phyloP scores from a whole-genome alignment of 2,329 filamentous ascomycete genomes.

The Epichloe glyceriae region DNA sequence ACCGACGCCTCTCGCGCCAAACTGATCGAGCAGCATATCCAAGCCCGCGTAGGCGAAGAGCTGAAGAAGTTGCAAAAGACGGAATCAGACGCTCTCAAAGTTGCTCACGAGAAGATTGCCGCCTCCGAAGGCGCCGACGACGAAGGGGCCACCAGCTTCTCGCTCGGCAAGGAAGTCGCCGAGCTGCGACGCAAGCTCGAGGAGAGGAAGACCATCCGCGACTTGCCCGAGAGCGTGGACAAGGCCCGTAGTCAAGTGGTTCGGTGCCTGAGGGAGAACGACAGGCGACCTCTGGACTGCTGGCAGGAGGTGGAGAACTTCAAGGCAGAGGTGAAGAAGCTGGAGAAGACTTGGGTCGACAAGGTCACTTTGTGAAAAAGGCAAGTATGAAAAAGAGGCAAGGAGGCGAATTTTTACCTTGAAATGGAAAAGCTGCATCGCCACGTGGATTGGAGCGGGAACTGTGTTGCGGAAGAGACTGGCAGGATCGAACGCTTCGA shows the following conservation, averaged over 20 bases:
- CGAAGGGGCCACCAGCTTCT: slow-evolving; percentile 25
- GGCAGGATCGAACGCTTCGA: not conserved
- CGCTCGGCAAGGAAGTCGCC: slow-evolving; percentile 47
- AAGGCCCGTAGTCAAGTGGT: slow-evolving; percentile 64
- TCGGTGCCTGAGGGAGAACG: slow-evolving; percentile 69
- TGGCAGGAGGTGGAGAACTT: slow-evolving; percentile 88
- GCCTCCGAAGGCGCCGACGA: slow-evolving; percentile 24
- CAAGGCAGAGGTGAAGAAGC: slow-evolving; percentile 72
- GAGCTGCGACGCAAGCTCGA: slow-evolving; percentile 46
- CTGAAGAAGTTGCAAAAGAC: slow-evolving; percentile 65
- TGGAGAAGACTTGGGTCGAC: slow-evolving; percentile 83
- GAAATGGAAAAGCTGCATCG: not conserved
- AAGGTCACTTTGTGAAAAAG: slow-evolving; percentile 44
- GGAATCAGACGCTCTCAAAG: slow-evolving; percentile 55
- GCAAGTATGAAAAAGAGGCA: not conserved
- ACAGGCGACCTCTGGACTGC: slow-evolving; percentile 82
- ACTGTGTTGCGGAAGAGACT: not conserved
- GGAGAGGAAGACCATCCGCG: slow-evolving; percentile 49
- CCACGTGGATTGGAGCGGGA: not conserved
- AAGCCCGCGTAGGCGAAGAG: slow-evolving; percentile 74
- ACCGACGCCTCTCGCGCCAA: slow-evolving; percentile 79
- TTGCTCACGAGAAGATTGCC: slow-evolving; percentile 53
- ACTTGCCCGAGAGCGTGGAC: slow-evolving; percentile 59
- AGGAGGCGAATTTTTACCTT: too few species aligned
- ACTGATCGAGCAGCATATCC: slow-evolving; percentile 74